These are phyloP conservation scores for Crithidia sp. DNA, from an alignment of 208 protist genomes.

Conservation along the genomic window DNA sequence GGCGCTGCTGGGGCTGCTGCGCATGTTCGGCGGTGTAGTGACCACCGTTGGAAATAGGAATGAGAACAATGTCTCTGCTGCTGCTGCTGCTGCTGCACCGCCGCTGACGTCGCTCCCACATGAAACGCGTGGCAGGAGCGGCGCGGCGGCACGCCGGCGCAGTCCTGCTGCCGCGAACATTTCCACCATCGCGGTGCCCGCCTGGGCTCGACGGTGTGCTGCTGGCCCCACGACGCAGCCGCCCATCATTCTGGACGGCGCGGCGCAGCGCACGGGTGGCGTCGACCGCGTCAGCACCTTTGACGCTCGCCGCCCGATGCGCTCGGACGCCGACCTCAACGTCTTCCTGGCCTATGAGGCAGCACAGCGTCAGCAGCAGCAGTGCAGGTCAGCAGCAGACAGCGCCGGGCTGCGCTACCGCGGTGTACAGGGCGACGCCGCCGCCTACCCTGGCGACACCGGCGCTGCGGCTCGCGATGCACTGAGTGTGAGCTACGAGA, in stretches of 20 bases:
- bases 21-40: constrained; percentile 14
- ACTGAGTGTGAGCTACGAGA: constrained; percentile 12
- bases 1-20: constrained; percentile 28
- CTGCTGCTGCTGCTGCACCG: too few species aligned
- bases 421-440: background rate
- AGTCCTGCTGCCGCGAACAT: background rate
- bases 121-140: background rate
- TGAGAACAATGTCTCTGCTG: too few species aligned
- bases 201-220: constrained; percentile 23
- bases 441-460: constrained; percentile 3
- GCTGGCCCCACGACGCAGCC: background rate
- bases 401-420: background rate
- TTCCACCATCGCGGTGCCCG: constrained; percentile 31
- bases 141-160: background rate
- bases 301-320: constrained; percentile 43
- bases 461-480: background rate
- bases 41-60: too few species aligned
- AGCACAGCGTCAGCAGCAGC: constrained; percentile 20
- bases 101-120: background rate
- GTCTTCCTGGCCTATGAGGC: constrained; percentile 41
- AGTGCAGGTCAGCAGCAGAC: background rate
- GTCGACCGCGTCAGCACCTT: constrained; percentile 11
- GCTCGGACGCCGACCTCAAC: constrained; percentile 41
- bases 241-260: background rate
- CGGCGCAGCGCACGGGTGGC: background rate